phyloP scores from a whole-genome alignment of 441 rosid species.

The Croton setiger region DNA sequence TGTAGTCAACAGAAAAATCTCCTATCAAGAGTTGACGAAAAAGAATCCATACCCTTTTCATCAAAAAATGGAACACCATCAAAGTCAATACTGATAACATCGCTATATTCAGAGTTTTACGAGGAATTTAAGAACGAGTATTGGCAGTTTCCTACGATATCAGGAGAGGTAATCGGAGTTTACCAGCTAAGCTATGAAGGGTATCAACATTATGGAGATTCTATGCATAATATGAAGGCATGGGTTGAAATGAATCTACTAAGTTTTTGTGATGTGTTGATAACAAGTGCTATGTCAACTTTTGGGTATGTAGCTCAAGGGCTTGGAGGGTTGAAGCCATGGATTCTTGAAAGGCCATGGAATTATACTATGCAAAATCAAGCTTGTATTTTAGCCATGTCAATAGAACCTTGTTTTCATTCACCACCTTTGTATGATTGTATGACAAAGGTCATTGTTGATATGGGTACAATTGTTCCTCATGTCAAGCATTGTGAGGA shows the following conservation, averaged over 20 bases:
- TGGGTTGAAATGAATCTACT: slow-evolving; percentile 64
- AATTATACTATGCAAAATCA: slow-evolving; percentile 34
- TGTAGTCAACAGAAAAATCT: slow-evolving; percentile 38
- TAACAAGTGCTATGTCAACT: slow-evolving; percentile 68
- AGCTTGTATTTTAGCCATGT: slow-evolving; percentile 47
- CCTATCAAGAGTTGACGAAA: slow-evolving; percentile 33
- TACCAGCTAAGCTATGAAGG: slow-evolving; percentile 75
- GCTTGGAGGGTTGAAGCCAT: slow-evolving; percentile 59
- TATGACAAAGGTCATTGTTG: slow-evolving; percentile 35
- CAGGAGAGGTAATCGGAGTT: slow-evolving; percentile 50
- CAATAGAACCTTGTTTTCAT: slow-evolving; percentile 69
- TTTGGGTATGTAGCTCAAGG: slow-evolving; percentile 82
- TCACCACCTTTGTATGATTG: slow-evolving; percentile 46
- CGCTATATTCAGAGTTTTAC: slow-evolving; percentile 49
- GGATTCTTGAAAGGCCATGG: slow-evolving; percentile 59
- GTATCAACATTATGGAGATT: slow-evolving; percentile 48
- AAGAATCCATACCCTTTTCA: slow-evolving; percentile 16
- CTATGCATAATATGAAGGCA: slow-evolving; percentile 58
- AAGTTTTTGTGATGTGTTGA: slow-evolving; percentile 50
- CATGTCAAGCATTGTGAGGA: slow-evolving; percentile 73
- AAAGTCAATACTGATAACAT: slow-evolving; percentile 50
- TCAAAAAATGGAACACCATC: slow-evolving; percentile 26
- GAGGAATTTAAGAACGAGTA: slow-evolving; percentile 38
- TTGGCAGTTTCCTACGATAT: slow-evolving; percentile 16
- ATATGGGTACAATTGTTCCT: slow-evolving; percentile 41